Evolutionary conservation across 192 early-diverging fungal species (phyloP), one percentile per base, ranked within the genome.

Genomic region (Podochytrium sp.): DNA sequence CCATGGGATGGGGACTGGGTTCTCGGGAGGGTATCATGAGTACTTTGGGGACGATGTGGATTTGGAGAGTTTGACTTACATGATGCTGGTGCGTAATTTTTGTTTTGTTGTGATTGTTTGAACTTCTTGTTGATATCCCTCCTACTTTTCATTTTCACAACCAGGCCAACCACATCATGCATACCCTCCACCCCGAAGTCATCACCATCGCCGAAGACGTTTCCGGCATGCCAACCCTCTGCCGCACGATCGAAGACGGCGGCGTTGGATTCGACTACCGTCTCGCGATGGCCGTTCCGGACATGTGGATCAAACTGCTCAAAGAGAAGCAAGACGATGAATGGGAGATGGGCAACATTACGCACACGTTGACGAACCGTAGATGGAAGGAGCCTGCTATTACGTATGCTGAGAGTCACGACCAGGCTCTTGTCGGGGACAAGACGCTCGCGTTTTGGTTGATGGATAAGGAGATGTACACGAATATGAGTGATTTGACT

Each of bases 391-490:
- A 99, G 87, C 90, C 90, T n/a, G 92, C 92, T 0, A 96, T 99
- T 81, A 92, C 92, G 0, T 99, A 99, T 79, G 89, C 90, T 76
- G 97, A 99, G 83, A 93, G 91, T 42, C 97, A 99, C 79, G 97
- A 99, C 78, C 97, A 99, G 81, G 97, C 97, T 47, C 82, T 99
- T 41, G 97, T 99, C 4, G 97, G 97, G 49, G 97, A 99, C 84
- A 99, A 99, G 83, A 96, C 95, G 37, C 77, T 99, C 55, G 97
- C 96, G 16, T 99, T 99, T 84, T 99, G 97, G 97, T 81, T 99
- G 63, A 99, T 99, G 97, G 97, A 99, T 83, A 92, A 93, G 81
- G 96, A 99, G 81, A 99, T 99, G 97, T 99, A 99, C 79, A 90
- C 89, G 32, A 82, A 94, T 80, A 99, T 99, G 97, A 93, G 91